phyloP scores from a whole-genome alignment of 768 basidiomycete genomes.

The Mycena floridula region DNA sequence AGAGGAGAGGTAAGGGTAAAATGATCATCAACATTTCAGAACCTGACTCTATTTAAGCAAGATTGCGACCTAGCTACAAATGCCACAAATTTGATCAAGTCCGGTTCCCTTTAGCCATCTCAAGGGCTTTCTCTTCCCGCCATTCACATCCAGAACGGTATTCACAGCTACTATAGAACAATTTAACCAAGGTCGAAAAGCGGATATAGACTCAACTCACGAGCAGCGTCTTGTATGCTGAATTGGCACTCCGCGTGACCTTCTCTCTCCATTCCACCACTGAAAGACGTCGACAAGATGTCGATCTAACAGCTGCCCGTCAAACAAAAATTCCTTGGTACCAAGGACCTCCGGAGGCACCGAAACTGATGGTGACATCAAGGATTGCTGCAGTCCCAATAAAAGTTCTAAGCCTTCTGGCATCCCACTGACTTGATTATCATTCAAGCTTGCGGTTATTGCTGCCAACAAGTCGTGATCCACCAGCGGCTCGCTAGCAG shows the following conservation, averaged over 20 bases:
- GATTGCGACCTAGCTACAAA: background rate
- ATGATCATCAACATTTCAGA: background rate
- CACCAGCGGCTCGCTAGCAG: slow-evolving; percentile 20
- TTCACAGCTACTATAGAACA: slow-evolving; percentile 53
- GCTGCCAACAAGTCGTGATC: slow-evolving; percentile 38
- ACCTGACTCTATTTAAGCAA: background rate
- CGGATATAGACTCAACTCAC: slow-evolving; percentile 33
- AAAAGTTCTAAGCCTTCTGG: too few species aligned
- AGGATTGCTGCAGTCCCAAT: background rate
- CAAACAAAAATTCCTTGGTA: slow-evolving; percentile 48
- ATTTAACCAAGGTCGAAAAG: slow-evolving; percentile 3
- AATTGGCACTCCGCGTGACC: slow-evolving; percentile 63
- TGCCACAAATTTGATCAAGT: background rate
- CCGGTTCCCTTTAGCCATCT: slow-evolving; percentile 12
- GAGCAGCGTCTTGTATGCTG: slow-evolving; percentile 57
- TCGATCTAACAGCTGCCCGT: slow-evolving; percentile 43
- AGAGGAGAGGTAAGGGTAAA: background rate
- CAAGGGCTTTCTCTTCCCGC: slow-evolving; percentile 52
- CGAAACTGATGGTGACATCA: background rate
- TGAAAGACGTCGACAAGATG: slow-evolving; percentile 50
- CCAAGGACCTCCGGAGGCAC: slow-evolving; percentile 35
- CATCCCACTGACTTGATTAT: too few species aligned
- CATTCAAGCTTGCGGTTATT: slow-evolving; percentile 38
- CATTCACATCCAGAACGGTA: slow-evolving; percentile 77
- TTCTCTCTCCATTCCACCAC: slow-evolving; percentile 74